A percentile compares a stretch with the other conserved stretches of the same genome.
These are phyloP conservation scores for button mushroom (Agaricus bisporus) DNA, from an alignment of 768 basidiomycete species.

Conservation along the genomic window DNA sequence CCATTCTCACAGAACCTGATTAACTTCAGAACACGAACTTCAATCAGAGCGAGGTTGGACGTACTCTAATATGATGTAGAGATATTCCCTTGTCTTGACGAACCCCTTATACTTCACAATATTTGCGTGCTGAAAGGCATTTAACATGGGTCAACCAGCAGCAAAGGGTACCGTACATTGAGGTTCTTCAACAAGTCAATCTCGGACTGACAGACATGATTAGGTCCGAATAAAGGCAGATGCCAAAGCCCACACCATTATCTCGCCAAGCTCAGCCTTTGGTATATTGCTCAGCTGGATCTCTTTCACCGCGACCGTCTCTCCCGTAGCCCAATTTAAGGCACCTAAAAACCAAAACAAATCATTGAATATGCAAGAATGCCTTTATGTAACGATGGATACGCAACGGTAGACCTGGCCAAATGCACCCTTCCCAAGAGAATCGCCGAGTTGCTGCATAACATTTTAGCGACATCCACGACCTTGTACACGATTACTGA, in stretches of 20 bases:
- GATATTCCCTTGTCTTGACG: slow-evolving; percentile 87
- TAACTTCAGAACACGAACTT: not conserved
- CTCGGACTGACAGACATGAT: slow-evolving; percentile 60
- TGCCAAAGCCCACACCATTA: slow-evolving; percentile 66
- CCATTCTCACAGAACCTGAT: slow-evolving; percentile 95
- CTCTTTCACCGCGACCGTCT: slow-evolving; percentile 98
- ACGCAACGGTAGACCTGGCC: slow-evolving; percentile 93
- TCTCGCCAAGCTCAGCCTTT: slow-evolving; percentile 88
- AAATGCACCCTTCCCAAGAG: slow-evolving; percentile 93
- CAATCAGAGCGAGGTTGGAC: slow-evolving; percentile 18
- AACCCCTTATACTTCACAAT: slow-evolving; percentile 99
- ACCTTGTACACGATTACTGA: slow-evolving; percentile 23
- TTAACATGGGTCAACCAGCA: not conserved
- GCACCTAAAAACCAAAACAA: slow-evolving; percentile 45
- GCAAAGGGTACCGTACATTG: slow-evolving; percentile 48
- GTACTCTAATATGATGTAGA: slow-evolving; percentile 96
- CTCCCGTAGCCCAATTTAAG: slow-evolving; percentile 93
- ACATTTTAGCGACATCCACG: slow-evolving; percentile 4
- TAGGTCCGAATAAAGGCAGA: slow-evolving; percentile 13
- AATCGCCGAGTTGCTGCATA: slow-evolving; percentile 88
- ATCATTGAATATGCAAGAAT: not conserved
- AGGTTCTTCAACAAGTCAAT: slow-evolving; percentile 97
- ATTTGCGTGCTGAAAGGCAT: slow-evolving; percentile 69
- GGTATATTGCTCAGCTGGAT: slow-evolving; percentile 93
- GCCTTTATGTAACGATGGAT: not conserved